Conservation (phyloP, 2,329 filamentous ascomycete genomes). For the Clarireedia homoeocarpa region DNA sequence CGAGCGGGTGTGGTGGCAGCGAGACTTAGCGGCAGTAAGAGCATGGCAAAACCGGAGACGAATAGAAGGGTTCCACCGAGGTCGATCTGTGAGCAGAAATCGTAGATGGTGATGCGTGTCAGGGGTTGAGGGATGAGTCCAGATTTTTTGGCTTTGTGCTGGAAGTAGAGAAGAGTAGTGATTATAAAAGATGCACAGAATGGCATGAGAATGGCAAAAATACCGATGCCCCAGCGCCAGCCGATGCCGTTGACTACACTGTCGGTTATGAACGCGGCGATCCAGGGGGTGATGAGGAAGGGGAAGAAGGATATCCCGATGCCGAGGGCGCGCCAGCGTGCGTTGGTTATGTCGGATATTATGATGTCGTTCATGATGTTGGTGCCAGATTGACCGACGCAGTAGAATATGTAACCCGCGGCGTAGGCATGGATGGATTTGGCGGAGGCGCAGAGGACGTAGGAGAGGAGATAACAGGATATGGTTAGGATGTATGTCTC, state of each 20-base stretch:
- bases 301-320: constrained; percentile 43
- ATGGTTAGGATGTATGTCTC: constrained; percentile 51
- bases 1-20: constrained; percentile 29
- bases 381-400: constrained; percentile 49
- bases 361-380: constrained; percentile 56
- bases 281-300: constrained; percentile 49
- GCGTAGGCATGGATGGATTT: constrained; percentile 44
- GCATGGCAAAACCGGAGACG: constrained; percentile 38
- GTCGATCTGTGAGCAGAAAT: constrained; percentile 34
- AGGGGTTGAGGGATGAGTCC: constrained; percentile 32
- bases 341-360: constrained; percentile 51
- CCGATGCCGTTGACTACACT: constrained; percentile 36
- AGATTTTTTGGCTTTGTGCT: constrained; percentile 39
- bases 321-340: constrained; percentile 43
- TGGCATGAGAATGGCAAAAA: constrained; percentile 47
- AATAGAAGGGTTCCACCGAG: constrained; percentile 39
- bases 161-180: constrained; percentile 40
- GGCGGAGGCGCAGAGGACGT: constrained; percentile 49
- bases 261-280: constrained; percentile 41
- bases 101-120: constrained; percentile 15
- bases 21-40: constrained; percentile 41
- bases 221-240: constrained; percentile 51
- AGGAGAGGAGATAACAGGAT: constrained; percentile 45
- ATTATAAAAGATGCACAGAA: constrained; percentile 43
- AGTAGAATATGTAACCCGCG: constrained; percentile 49